Evolutionary conservation across 2,329 filamentous ascomycete species (phyloP), one percentile per base, ranked within the genome.

Genomic region (Kalaharituber pfeilii): DNA sequence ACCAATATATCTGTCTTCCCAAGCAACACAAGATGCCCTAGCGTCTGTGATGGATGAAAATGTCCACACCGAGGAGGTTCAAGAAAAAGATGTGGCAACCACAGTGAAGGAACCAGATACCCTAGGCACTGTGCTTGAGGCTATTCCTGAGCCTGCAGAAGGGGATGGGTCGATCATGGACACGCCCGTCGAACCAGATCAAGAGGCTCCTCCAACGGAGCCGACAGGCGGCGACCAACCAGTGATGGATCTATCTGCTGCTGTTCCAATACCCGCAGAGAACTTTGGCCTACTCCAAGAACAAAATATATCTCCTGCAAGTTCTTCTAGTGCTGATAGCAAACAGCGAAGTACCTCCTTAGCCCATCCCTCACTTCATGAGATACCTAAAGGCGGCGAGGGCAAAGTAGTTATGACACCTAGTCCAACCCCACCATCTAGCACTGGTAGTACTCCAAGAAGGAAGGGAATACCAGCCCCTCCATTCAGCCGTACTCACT

Each of bases 31-130:
- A 52, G 73, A 81, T 64, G 77, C 81, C 60, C 67, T 84, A 26
- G 74, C 75, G 5, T 80, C 79, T 7, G 79, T 82, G 2, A 75
- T 82, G 13, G 76, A 83, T 62, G 78, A 82, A 63, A 75, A 83
- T 60, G 71, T 73, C 3, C 69, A 66, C 22, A n/a, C 5, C 22
- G 5, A 13, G 15, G 42, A 47, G 11, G 13, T 47, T 22, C 42
- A 47, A 22, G 42, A 47, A 7, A 47, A 47, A 22, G 18, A 25
- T 25, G 22, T 13, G 3, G n/a, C 13, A 11, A 15, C 15, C 13
- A 22, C 25, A 13, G 42, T 13, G 13, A 47, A 8, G 5, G 5
- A 47, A 5, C 13, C 42, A 20, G 24, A 20, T 13, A 22, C 13
- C 24, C 18, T 13, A 2, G 15, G 11, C 42, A 22, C 42, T 47